Conservation (phyloP, 2,329 filamentous ascomycete species). For the Xylaria digitata region DNA sequence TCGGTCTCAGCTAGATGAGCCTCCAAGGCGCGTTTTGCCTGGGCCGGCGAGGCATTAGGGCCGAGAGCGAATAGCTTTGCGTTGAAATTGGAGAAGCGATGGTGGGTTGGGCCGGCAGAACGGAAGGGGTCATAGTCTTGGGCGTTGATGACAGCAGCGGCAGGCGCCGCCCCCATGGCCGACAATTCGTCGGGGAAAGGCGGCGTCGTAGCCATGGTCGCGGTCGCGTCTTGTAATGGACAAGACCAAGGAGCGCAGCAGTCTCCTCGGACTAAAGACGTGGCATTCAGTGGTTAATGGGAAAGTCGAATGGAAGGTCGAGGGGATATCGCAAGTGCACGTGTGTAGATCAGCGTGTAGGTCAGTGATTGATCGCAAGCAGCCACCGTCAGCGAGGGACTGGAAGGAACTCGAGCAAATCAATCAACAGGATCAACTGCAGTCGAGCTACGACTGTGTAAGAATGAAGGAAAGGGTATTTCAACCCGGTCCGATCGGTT, state of each 20-base stretch:
- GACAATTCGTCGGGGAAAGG: conserved; percentile 39
- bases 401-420: conserved; percentile 11
- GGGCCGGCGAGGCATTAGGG: conserved; percentile 80
- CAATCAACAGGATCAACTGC: conserved; percentile 4
- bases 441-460: background rate
- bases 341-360: background rate
- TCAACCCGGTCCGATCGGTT: conserved; percentile 12
- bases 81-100: conserved; percentile 87
- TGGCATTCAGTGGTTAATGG: conserved; percentile 46
- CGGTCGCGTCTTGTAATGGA: conserved; percentile 27
- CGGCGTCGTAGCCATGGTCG: conserved; percentile 40
- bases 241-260: conserved; percentile 45
- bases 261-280: conserved; percentile 46
- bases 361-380: conserved; percentile 13
- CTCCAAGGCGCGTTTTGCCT: conserved; percentile 88
- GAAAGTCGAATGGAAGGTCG: conserved; percentile 24
- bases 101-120: conserved; percentile 58
- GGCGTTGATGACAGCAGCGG: conserved; percentile 50
- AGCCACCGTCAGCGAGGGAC: conserved; percentile 9
- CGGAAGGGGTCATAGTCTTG: conserved; percentile 68
- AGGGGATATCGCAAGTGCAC: conserved; percentile 27
- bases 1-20: conserved; percentile 94
- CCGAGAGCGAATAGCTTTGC: conserved; percentile 81
- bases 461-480: conserved; percentile 6
- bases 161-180: conserved; percentile 58